Evolutionary conservation across 345 rosid species (phyloP).

Genomic region (Clarkia xantiana): DNA sequence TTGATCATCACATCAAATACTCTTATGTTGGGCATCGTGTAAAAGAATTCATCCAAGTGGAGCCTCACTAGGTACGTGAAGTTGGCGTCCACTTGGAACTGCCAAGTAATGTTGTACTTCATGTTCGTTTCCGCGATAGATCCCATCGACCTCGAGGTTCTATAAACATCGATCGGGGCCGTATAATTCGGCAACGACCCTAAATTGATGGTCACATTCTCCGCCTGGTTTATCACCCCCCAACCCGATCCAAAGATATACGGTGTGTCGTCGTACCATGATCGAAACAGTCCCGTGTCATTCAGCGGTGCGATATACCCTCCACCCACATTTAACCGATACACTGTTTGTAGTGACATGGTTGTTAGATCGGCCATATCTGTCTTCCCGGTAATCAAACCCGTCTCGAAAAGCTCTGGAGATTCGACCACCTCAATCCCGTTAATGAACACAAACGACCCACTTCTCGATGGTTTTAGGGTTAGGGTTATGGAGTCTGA

Average conservation of each 20-base stretch:
- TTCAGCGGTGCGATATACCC: constrained; percentile 32
- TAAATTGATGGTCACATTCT: constrained; percentile 18
- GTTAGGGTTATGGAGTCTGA: constrained; percentile 24
- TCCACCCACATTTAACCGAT: constrained; percentile 63
- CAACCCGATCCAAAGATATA: constrained; percentile 35
- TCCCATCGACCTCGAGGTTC: constrained; percentile 52
- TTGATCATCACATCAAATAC: constrained; percentile 57
- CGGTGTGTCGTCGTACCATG: constrained; percentile 64
- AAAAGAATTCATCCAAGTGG: constrained; percentile 58
- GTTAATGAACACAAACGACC: constrained; percentile 49
- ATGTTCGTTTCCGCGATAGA: constrained; percentile 16
- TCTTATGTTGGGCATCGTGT: constrained; percentile 35
- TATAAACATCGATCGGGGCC: constrained; percentile 53
- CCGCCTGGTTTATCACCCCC: constrained; percentile 24
- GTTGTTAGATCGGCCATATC: constrained; percentile 23
- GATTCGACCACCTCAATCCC: constrained; percentile 51
- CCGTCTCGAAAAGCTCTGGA: constrained; percentile 42
- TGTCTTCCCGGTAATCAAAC: constrained; percentile 34
- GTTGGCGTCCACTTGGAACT: constrained; percentile 49
- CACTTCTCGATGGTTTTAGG: constrained; percentile 33
- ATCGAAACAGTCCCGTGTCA: constrained; percentile 47
- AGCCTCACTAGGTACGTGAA: constrained; percentile 58
- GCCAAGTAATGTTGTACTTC: constrained; percentile 58
- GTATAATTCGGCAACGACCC: constrained; percentile 18
- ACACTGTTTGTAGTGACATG: constrained; percentile 42